Conservation (phyloP, 2,329 filamentous ascomycete species). For the Cladorrhinum sp. region DNA sequence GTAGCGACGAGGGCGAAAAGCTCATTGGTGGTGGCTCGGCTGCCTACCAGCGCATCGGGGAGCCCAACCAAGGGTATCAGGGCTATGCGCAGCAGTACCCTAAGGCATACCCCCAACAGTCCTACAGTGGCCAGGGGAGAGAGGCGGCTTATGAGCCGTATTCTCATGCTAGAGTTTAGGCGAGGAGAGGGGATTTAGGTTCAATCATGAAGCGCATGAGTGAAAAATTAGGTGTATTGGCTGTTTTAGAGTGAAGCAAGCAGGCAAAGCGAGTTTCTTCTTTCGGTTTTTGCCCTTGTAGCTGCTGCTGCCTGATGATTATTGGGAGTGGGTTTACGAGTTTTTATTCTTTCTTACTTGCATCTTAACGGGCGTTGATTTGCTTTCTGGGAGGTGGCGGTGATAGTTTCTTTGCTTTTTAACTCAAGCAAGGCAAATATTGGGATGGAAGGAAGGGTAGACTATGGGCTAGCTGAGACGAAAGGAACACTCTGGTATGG, state of each 20-base stretch:
- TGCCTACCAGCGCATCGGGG: conserved; percentile 46
- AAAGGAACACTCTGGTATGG: not conserved
- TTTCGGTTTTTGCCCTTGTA: not conserved
- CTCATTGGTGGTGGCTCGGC: conserved; percentile 37
- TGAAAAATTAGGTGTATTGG: not conserved
- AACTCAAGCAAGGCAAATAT: not conserved
- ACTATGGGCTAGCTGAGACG: too few relatives aligned
- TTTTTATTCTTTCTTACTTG: conserved; percentile 1
- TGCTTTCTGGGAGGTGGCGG: not conserved
- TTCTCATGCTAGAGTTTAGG: conserved; percentile 51
- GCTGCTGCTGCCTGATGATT: not conserved
- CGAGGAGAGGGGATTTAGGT: not conserved
- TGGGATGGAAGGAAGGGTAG: not conserved
- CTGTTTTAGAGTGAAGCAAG: conserved; percentile 4
- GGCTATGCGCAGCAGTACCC: conserved; percentile 20
- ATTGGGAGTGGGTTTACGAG: not conserved
- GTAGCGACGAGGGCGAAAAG: conserved; percentile 49
- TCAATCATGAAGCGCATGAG: not conserved
- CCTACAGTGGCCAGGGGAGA: conserved; percentile 24
- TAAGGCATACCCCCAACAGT: conserved; percentile 11
- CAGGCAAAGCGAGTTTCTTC: conserved; percentile 2
- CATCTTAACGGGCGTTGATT: conserved; percentile 17
- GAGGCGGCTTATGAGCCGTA: conserved; percentile 60
- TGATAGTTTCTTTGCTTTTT: not conserved
- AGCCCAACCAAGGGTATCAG: conserved; percentile 33